These are phyloP conservation scores for Sesbania bispinosa DNA, from an alignment of 306 rosid species.

Conservation along the genomic window DNA sequence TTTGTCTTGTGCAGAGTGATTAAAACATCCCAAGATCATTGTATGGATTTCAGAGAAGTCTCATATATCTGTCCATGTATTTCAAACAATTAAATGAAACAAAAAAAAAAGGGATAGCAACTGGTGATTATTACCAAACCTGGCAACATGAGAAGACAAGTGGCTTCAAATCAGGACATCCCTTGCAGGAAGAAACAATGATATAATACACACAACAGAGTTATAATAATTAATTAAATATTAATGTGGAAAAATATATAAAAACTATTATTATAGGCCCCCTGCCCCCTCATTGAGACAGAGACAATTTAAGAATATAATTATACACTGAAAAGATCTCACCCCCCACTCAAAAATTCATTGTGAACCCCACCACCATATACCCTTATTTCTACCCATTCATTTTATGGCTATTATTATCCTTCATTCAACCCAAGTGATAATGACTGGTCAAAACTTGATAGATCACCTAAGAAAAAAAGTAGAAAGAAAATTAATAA, in stretches of 20 bases:
- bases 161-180: constrained; percentile 53
- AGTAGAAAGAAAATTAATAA: neutral
- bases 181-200: constrained; percentile 53
- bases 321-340: constrained; percentile 28
- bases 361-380: constrained; percentile 31
- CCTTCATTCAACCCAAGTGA: constrained; percentile 21
- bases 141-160: constrained; percentile 52
- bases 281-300: constrained; percentile 42
- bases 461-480: constrained; percentile 19
- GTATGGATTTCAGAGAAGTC: constrained; percentile 33
- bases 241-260: too few species aligned
- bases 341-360: constrained; percentile 30
- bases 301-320: constrained; percentile 51
- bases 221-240: constrained; percentile 36
- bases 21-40: constrained; percentile 36
- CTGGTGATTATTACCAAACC: constrained; percentile 35
- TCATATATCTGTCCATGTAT: constrained; percentile 49
- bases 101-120: constrained; percentile 28
- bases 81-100: constrained; percentile 45
- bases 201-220: constrained; percentile 40
- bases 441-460: constrained; percentile 37
- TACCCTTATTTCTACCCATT: constrained; percentile 29
- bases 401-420: constrained; percentile 23
- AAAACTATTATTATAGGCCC: constrained; percentile 1
- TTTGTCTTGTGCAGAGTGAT: constrained; percentile 54